Percentiles rank a stretch among this genome's conserved stretches.
phyloP scores from a whole-genome alignment of 768 basidiomycete species.

The Russula vinacea region DNA sequence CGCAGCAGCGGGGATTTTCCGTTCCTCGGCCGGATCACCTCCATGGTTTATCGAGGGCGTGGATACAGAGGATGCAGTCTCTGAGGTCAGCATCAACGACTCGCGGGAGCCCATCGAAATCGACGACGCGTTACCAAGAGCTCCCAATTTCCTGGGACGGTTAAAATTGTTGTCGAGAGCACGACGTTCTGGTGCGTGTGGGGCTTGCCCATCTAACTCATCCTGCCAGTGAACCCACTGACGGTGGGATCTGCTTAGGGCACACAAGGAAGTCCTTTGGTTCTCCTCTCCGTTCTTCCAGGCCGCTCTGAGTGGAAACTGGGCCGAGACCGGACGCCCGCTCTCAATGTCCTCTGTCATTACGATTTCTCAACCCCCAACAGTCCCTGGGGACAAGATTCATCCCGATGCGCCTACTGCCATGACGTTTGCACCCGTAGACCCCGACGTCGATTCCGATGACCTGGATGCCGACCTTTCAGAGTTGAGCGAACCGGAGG shows the following conservation, averaged over 20 bases:
- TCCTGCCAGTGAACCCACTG: conserved; percentile 20
- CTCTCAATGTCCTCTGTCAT: conserved; percentile 78
- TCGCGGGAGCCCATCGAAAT: conserved; percentile 70
- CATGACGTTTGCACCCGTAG: conserved; percentile 59
- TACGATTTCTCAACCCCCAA: conserved; percentile 75
- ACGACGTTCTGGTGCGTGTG: conserved; percentile 83
- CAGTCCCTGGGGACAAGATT: conserved; percentile 50
- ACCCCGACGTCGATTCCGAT: conserved; percentile 47
- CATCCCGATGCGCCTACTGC: conserved; percentile 46
- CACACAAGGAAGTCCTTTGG: conserved; percentile 86
- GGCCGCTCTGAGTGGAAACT: conserved; percentile 83
- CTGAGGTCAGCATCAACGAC: conserved; percentile 64
- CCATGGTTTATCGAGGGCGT: conserved; percentile 77
- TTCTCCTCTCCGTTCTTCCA: conserved; percentile 97
- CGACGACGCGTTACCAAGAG: conserved; percentile 73
- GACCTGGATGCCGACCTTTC: conserved; percentile 44
- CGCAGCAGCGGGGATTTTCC: conserved; percentile 79
- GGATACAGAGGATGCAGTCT: conserved; percentile 63
- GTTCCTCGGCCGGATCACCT: conserved; percentile 68
- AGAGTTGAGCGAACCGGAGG: conserved; percentile 25
- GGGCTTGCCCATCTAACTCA: conserved; percentile 8
- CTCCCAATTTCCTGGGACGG: conserved; percentile 72
- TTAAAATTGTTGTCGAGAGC: conserved; percentile 85
- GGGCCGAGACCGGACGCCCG: conserved; percentile 85
- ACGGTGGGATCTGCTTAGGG: conserved; percentile 45